Base-by-base conservation (phyloP, 176 grass and related monocot genomes). In the Oryza meridionalis region DNA sequence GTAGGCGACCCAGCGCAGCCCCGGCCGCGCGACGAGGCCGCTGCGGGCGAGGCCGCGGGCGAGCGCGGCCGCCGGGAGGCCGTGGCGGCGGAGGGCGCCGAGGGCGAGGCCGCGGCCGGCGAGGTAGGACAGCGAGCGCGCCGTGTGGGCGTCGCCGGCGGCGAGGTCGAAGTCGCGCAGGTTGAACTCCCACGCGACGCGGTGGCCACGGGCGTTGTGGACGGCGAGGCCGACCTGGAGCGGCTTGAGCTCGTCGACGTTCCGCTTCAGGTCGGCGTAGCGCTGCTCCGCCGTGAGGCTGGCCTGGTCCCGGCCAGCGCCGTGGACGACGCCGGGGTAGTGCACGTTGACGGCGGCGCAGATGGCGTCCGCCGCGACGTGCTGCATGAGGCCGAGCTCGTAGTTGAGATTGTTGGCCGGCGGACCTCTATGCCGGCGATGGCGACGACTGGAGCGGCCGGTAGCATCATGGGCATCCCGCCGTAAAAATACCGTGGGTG, bases 251-350 rank as follows among this genome's bases (percentile, higher is more conserved):
- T 0, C 62, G 2, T 84, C 82, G 0, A 65, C 64, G 11, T 84
- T 84, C 3, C 16, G 15, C 22, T 69, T 84, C 0, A 84, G 0
- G 1, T 15, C 0, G 1, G 37, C 65, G 75, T 85, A 85, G 16
- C 66, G 66, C 25, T 70, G 0, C 74, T 61, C 83, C 0, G 6
- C 38, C 19, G 64, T 62, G 65, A 19, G 35, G 9, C 2, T 0
- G 11, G 3, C 45, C 33, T 35, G 62, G 71, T 53, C n/a, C 11
- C 58, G 15, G 33, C 10, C 12, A 47, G 9, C 5, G 49, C 35
- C 35, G 70, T 87, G 78, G 37, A 87, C 11, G 9, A 82, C 64
- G 64, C 72, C 85, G 5, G 78, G 85, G 65, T 87, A 82, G 3
- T 87, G 85, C 8, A 87, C 14, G 35, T 5, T 17, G 3, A 87